Percentiles rank a stretch among this genome's conserved stretches.
phyloP scores from a whole-genome alignment of 257 asterid species.

The Buddleja alternifolia region DNA sequence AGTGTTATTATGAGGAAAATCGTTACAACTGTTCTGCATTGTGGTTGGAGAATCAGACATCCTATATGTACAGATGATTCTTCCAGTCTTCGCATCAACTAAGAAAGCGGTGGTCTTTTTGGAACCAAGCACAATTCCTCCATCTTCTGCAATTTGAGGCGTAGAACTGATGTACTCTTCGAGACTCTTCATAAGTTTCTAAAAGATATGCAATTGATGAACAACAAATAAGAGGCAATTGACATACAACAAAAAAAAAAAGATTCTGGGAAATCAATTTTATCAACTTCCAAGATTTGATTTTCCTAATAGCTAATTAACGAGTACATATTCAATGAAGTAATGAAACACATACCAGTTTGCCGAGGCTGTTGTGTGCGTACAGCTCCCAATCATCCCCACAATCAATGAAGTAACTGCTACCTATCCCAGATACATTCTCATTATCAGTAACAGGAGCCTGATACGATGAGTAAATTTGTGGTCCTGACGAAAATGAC shows the following conservation, averaged over 20 bases:
- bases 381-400: slow-evolving; percentile 91
- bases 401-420: slow-evolving; percentile 75
- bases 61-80: slow-evolving; percentile 54
- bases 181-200: slow-evolving; percentile 82
- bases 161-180: slow-evolving; percentile 89
- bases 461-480: slow-evolving; percentile 89
- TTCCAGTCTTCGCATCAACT: slow-evolving; percentile 84
- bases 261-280: background rate
- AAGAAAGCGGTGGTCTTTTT: slow-evolving; percentile 71
- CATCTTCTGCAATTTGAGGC: slow-evolving; percentile 95
- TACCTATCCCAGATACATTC: slow-evolving; percentile 55
- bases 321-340: background rate
- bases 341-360: slow-evolving; percentile 54
- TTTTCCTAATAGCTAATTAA: slow-evolving; percentile 1
- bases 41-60: slow-evolving; percentile 50
- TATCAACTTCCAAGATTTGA: background rate
- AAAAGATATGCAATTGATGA: slow-evolving; percentile 24
- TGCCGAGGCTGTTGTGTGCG: slow-evolving; percentile 80
- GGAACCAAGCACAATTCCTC: slow-evolving; percentile 88
- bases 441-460: slow-evolving; percentile 61
- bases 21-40: slow-evolving; percentile 33
- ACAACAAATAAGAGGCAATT: slow-evolving; percentile 12
- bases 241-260: background rate
- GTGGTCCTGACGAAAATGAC: slow-evolving; percentile 83
- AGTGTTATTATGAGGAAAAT: slow-evolving; percentile 41